Conservation (phyloP, 2,329 filamentous ascomycete genomes). For the Fusarium floridanum region DNA sequence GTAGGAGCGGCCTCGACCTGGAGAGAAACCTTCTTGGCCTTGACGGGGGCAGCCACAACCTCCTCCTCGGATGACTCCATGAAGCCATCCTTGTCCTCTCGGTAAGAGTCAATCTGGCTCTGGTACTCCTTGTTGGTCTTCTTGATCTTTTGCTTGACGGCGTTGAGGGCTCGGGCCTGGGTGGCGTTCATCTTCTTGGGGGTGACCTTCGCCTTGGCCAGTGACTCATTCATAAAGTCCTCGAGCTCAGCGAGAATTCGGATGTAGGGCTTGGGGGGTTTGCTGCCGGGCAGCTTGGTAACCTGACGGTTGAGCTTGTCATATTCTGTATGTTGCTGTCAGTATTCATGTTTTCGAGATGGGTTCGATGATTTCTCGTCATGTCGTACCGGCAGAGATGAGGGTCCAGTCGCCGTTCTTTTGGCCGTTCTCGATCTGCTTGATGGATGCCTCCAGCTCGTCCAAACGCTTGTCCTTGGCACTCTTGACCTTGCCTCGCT, state of each 20-base stretch:
- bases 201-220: slow-evolving; percentile 95
- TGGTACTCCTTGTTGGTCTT: slow-evolving; percentile 98
- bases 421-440: slow-evolving; percentile 93
- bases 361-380: neutral
- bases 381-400: slow-evolving; percentile 80
- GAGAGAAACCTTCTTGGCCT: slow-evolving; percentile 55
- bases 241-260: slow-evolving; percentile 94
- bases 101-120: slow-evolving; percentile 87
- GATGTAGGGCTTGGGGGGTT: slow-evolving; percentile 91
- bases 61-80: slow-evolving; percentile 88
- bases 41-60: slow-evolving; percentile 63
- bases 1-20: slow-evolving; percentile 62
- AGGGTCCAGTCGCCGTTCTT: slow-evolving; percentile 99
- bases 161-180: slow-evolving; percentile 93
- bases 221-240: slow-evolving; percentile 92
- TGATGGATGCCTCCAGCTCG: slow-evolving; percentile 90
- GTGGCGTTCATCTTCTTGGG: slow-evolving; percentile 99
- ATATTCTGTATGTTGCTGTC: slow-evolving; percentile 73
- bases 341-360: slow-evolving; percentile 14
- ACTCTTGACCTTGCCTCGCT: slow-evolving; percentile 90
- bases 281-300: slow-evolving; percentile 80
- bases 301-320: slow-evolving; percentile 94
- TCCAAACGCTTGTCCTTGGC: slow-evolving; percentile 98
- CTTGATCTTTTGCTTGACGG: slow-evolving; percentile 97
- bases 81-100: slow-evolving; percentile 85